Evolutionary conservation across 2,329 filamentous ascomycete species (phyloP).

Genomic region (Apiospora rasikravindrae): DNA sequence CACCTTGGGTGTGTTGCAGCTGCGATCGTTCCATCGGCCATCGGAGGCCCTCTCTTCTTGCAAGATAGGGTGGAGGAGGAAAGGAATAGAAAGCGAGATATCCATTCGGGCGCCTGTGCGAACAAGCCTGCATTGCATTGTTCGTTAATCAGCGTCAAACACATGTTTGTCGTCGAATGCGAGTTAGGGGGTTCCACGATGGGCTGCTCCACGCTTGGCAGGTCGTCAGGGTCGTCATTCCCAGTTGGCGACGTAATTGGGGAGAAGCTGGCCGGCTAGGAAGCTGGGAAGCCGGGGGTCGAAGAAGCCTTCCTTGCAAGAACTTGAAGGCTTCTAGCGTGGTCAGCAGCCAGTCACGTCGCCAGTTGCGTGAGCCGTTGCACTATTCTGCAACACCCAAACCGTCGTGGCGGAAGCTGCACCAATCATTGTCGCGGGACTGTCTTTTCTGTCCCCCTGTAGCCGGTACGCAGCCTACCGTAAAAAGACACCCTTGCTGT

Average conservation of each 20-base stretch:
- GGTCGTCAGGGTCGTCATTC: not conserved
- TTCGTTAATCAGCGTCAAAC: constrained; percentile 5
- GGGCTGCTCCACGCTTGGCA: not conserved
- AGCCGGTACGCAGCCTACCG: not conserved
- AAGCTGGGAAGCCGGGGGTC: not conserved
- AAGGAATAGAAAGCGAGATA: not conserved
- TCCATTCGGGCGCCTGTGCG: not conserved
- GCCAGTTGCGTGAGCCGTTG: not conserved
- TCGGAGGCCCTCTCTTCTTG: not conserved
- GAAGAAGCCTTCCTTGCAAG: not conserved
- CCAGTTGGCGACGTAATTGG: constrained; percentile 3
- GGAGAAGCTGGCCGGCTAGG: not conserved
- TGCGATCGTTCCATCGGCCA: not conserved
- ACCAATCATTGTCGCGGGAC: not conserved
- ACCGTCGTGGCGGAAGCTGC: constrained; percentile 15
- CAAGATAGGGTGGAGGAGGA: not conserved
- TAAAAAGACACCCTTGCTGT: not conserved
- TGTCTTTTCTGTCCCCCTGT: not conserved
- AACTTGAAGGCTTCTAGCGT: not conserved
- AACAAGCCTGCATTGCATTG: not conserved
- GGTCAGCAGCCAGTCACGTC: not conserved
- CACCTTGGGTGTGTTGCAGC: constrained; percentile 14
- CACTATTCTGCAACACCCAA: not conserved
- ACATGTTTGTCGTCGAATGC: constrained; percentile 13
- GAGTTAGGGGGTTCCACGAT: constrained; percentile 7